phyloP scores from a whole-genome alignment of 2,329 filamentous ascomycete genomes.

The Akanthomyces muscarius region DNA sequence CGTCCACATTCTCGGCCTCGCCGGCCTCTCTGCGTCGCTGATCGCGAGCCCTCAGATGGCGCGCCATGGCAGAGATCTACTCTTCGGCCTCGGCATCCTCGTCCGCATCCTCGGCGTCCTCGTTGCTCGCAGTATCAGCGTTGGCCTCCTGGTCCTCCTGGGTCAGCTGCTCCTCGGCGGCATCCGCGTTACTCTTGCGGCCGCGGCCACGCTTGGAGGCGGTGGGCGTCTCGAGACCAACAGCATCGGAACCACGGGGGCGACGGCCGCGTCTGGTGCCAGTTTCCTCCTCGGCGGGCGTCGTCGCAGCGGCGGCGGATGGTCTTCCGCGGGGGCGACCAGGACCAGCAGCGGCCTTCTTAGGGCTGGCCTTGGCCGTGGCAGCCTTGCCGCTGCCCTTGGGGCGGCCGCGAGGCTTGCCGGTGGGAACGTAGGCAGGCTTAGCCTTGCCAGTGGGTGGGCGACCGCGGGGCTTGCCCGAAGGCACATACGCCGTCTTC shows the following conservation, averaged over 20 bases:
- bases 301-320: slow-evolving; percentile 28
- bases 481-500: slow-evolving; percentile 33
- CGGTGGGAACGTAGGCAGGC: slow-evolving; percentile 35
- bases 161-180: slow-evolving; percentile 24
- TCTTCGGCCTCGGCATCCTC: slow-evolving; percentile 2
- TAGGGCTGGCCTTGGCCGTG: slow-evolving; percentile 10
- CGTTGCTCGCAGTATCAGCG: slow-evolving; percentile 21
- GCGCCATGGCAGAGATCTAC: background rate
- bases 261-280: background rate
- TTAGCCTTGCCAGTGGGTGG: slow-evolving; percentile 33
- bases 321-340: slow-evolving; percentile 29
- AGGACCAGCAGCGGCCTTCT: slow-evolving; percentile 16
- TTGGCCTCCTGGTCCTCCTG: slow-evolving; percentile 23
- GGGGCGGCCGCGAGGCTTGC: slow-evolving; percentile 47
- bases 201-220: background rate
- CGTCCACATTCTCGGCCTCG: slow-evolving; percentile 20
- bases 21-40: too few species aligned
- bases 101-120: slow-evolving; percentile 20
- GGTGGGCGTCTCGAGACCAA: background rate
- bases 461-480: slow-evolving; percentile 42
- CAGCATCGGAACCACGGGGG: slow-evolving; percentile 1
- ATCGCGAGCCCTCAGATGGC: too few species aligned
- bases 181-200: slow-evolving; percentile 20
- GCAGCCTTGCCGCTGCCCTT: slow-evolving; percentile 34
- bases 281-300: slow-evolving; percentile 19